phyloP scores from a whole-genome alignment of 1,139 yeast genomes.

The Chernovozyma sophiae-reginae region DNA sequence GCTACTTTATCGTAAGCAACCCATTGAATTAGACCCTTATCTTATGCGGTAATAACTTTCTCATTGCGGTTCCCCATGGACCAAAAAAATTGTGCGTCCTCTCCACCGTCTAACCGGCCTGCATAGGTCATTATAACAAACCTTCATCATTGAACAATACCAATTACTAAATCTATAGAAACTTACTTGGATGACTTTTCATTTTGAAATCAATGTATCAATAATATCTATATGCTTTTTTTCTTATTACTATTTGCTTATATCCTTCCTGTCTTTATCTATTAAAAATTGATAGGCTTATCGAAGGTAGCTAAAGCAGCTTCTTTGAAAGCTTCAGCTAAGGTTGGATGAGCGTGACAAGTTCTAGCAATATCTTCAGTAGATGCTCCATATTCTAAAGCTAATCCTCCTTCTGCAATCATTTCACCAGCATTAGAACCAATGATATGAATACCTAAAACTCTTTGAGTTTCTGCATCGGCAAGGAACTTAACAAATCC shows the following conservation, averaged over 20 bases:
- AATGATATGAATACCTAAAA: slow-evolving; percentile 93
- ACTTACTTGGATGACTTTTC: no score
- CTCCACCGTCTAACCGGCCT: no score
- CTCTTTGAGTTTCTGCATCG: slow-evolving; percentile 95
- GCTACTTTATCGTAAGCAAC: no score
- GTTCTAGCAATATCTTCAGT: slow-evolving; percentile 97
- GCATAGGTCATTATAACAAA: no score
- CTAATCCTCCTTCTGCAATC: slow-evolving; percentile 98
- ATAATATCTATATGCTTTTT: not conserved
- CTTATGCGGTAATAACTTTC: no score
- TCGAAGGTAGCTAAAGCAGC: slow-evolving; percentile 92
- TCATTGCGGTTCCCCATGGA: no score
- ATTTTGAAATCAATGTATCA: no score
- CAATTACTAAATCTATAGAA: no score
- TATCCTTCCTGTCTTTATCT: not conserved
- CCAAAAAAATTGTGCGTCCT: no score
- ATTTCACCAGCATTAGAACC: slow-evolving; percentile 99
- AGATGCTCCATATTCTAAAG: slow-evolving; percentile 97
- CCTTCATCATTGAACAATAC: no score
- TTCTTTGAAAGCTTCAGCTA: slow-evolving; percentile 97
- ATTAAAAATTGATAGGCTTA: slow-evolving; percentile 80
- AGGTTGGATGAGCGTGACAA: slow-evolving; percentile 98
- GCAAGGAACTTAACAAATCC: slow-evolving; percentile 95
- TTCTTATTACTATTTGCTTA: not conserved
- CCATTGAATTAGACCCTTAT: no score